Conservation (phyloP, 345 rosid genomes). For the Alliaria petiolata region DNA sequence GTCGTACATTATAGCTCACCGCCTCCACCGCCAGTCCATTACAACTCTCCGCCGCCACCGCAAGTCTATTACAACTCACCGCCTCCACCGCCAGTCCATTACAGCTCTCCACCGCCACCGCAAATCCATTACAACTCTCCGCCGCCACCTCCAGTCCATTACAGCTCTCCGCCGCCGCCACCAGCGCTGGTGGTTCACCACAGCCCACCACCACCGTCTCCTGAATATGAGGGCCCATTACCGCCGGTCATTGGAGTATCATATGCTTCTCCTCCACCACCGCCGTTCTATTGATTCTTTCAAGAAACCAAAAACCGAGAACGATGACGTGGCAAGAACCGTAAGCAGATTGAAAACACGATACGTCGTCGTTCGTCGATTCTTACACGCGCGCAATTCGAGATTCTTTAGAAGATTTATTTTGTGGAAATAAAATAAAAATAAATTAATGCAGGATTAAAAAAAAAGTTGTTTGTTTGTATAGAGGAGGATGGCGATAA, state of each 20-base stretch:
- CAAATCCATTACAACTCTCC: constrained; percentile 19
- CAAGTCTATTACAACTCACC: constrained; percentile 28
- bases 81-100: no score
- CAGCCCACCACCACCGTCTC: constrained; percentile 60
- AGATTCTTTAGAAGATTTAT: constrained; percentile 9
- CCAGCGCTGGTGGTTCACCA: neutral
- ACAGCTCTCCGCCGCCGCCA: constrained; percentile 17
- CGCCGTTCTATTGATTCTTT: constrained; percentile 92
- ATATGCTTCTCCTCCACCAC: constrained; percentile 94
- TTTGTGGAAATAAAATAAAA: constrained; percentile 4
- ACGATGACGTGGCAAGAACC: neutral
- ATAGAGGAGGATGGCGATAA: neutral
- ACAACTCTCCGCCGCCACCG: constrained; percentile 40
- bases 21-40: constrained; percentile 36
- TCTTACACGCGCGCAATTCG: neutral
- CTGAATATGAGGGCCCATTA: constrained; percentile 73
- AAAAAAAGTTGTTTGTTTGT: constrained; percentile 7
- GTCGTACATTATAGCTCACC: constrained; percentile 26
- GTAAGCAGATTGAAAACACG: neutral
- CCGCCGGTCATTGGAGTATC: constrained; percentile 73
- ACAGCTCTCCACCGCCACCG: no score
- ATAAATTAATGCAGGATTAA: neutral
- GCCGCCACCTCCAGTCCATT: constrained; percentile 57
- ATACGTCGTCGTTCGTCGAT: neutral
- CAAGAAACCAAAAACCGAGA: neutral